Evolutionary conservation across 2,329 filamentous ascomycete species (phyloP).

Genomic region (Lasiodiplodia gonubiensis): DNA sequence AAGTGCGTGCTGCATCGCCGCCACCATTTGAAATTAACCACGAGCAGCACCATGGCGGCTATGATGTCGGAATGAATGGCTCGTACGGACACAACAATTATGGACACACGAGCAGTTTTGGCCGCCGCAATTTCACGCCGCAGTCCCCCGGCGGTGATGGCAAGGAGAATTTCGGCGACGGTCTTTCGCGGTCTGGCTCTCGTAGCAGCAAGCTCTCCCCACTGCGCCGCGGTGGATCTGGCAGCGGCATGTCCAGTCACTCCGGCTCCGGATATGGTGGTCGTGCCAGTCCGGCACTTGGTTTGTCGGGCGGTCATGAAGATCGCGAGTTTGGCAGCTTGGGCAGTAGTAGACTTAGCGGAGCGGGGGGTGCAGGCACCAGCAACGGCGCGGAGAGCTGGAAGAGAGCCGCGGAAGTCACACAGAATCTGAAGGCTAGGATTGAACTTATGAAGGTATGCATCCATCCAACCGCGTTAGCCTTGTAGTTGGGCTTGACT

Average conservation of each 20-base stretch:
- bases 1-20: constrained; percentile 61
- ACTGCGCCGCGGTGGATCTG: constrained; percentile 39
- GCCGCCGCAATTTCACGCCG: constrained; percentile 37
- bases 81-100: constrained; percentile 64
- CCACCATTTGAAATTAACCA: constrained; percentile 54
- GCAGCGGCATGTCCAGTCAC: constrained; percentile 38
- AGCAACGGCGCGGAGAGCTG: constrained; percentile 73
- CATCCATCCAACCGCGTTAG: constrained; percentile 13
- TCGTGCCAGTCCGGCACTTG: constrained; percentile 43
- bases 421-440: constrained; percentile 92
- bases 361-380: constrained; percentile 39
- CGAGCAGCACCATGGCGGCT: constrained; percentile 38
- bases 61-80: constrained; percentile 67
- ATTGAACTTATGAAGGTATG: constrained; percentile 97
- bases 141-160: constrained; percentile 48
- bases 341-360: constrained; percentile 14
- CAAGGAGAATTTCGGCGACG: constrained; percentile 54
- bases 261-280: constrained; percentile 39
- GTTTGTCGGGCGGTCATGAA: constrained; percentile 34
- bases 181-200: constrained; percentile 35
- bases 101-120: constrained; percentile 38
- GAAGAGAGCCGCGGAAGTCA: constrained; percentile 96
- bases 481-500: constrained; percentile 20
- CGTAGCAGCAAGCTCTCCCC: constrained; percentile 48
- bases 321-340: constrained; percentile 10